Base-by-base conservation (phyloP, 441 rosid genomes). In the Euphorbia celastroides region DNA sequence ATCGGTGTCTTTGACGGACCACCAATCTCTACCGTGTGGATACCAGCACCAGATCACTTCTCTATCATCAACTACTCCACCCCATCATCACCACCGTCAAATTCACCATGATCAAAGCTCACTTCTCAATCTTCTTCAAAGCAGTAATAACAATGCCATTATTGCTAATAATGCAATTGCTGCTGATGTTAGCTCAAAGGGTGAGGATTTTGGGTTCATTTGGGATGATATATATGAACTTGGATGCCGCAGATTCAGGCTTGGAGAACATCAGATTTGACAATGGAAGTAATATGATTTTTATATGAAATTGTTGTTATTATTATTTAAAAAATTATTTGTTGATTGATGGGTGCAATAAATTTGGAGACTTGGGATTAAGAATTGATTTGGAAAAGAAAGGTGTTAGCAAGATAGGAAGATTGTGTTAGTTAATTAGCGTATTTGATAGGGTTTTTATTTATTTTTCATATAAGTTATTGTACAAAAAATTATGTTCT, bases 221-320 rank as follows among this genome's bases (percentile, higher is more conserved):
- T 88, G 93, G 80, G 77, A 66, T 5, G 87, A 77, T 71, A 76
- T 81, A 77, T 71, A 76, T 81, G 80, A 78, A 69, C 68, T 70
- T 83, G 74, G 90, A 78, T 71, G 89, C 76, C 50, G 76, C 75
- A 62, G 77, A 67, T 67, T 66, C 88, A 3, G 77, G 66, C 75
- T 60, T 82, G 74, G 85, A 74, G n/a, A 83, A 75, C 34, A 77
- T 89, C 69, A 79, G 86, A 78, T 82, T 81, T 57, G 90, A 85
- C 68, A 70, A 74, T 57, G 90, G 80, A 22, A 74, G 74, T 68
- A 80, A 71, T 30, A 69, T 78, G 79, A 74, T 84, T 66, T 80
- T 88, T 77, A 79, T 76, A 44, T 88, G 77, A 73, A 42, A 51
- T 27, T 44, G 3, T 9, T 38, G 12, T 38, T 38, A 11, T 28